phyloP scores from a whole-genome alignment of 169 alveolate genomes.

The Eimeria brunetti region DNA sequence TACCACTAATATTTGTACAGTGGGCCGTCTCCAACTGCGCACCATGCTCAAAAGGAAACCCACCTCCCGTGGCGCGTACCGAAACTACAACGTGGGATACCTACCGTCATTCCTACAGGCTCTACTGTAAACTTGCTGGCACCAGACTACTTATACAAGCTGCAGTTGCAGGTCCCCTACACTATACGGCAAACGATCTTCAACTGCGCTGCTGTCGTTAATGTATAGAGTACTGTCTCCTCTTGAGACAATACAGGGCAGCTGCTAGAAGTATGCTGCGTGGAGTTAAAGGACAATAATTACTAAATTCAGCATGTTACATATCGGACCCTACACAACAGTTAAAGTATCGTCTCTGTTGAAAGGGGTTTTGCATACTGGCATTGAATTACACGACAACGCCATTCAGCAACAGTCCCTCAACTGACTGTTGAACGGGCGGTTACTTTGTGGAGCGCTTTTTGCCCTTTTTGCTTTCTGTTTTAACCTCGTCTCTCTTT shows the following conservation, averaged over 20 bases:
- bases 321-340: not conserved
- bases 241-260: not conserved
- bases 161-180: not conserved
- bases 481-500: slow-evolving; percentile 86
- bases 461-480: slow-evolving; percentile 82
- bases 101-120: not conserved
- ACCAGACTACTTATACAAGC: not conserved
- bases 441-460: slow-evolving; percentile 46
- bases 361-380: not conserved
- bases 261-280: not conserved
- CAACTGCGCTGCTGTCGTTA: not conserved
- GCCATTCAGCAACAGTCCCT: not conserved
- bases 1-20: not conserved
- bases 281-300: not conserved
- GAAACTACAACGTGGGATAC: not conserved
- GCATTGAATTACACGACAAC: not conserved
- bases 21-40: not conserved
- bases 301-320: not conserved
- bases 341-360: not conserved
- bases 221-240: not conserved
- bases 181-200: not conserved
- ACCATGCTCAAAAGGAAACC: not conserved
- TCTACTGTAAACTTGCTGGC: not conserved
- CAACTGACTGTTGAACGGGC: slow-evolving; percentile 7
- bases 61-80: not conserved